phyloP scores from a whole-genome alignment of 208 protist genomes.

The Zelonia costaricensis region DNA sequence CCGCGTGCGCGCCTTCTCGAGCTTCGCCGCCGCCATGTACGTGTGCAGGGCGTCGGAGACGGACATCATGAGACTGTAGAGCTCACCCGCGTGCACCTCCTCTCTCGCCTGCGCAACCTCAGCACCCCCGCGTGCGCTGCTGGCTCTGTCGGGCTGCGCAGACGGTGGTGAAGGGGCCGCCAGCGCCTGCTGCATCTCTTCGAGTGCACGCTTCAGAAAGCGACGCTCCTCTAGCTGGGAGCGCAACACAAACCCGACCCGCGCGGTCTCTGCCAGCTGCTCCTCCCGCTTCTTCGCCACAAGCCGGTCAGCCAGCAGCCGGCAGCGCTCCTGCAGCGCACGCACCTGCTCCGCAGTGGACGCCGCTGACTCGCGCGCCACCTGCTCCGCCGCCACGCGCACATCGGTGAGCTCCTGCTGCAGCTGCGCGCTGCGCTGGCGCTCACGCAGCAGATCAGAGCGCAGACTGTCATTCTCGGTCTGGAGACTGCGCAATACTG shows the following conservation, averaged over 20 bases:
- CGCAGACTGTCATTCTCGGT: conserved; percentile 65
- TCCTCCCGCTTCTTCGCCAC: conserved; percentile 41
- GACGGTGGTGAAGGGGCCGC: no score
- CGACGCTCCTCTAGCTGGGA: conserved; percentile 73
- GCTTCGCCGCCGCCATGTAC: conserved; percentile 35
- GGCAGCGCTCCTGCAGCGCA: conserved; percentile 50
- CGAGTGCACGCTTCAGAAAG: conserved; percentile 49
- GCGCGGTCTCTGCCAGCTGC: conserved; percentile 58
- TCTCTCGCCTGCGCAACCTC: neutral
- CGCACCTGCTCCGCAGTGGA: conserved; percentile 20
- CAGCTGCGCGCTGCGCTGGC: conserved; percentile 27
- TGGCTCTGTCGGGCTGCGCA: no score
- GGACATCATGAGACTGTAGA: conserved; percentile 39
- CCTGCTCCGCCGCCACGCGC: conserved; percentile 12
- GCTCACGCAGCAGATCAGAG: conserved; percentile 40
- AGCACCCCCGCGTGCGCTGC: no score
- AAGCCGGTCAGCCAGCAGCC: conserved; percentile 52
- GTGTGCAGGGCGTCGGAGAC: conserved; percentile 40
- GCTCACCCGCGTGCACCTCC: conserved; percentile 35
- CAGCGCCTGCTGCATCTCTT: conserved; percentile 41
- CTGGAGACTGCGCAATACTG: conserved; percentile 41
- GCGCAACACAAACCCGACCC: conserved; percentile 65
- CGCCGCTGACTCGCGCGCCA: conserved; percentile 11
- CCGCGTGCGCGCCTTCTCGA: conserved; percentile 50
- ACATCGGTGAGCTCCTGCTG: conserved; percentile 29